These are phyloP conservation scores for Dictyostelium firmibasis DNA, from an alignment of 78 protist species.

Conservation along the genomic window DNA sequence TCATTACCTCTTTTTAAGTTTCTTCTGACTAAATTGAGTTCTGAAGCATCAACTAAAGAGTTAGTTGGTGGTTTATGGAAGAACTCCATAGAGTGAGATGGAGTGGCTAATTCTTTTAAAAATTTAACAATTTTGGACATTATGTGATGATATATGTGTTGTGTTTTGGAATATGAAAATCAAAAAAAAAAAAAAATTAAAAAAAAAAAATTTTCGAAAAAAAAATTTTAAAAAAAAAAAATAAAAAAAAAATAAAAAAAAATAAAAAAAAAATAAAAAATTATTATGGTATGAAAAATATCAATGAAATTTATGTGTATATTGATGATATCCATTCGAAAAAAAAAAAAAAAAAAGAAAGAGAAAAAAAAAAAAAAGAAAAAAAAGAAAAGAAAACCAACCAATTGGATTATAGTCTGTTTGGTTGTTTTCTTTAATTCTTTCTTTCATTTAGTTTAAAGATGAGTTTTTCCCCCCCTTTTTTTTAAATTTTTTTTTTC, in stretches of 20 bases:
- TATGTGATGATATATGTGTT: neutral
- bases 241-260: neutral
- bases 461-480: no score
- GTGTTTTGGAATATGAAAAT: neutral
- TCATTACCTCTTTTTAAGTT: slow-evolving; percentile 52
- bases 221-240: neutral
- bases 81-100: slow-evolving; percentile 77
- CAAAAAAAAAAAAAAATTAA: neutral
- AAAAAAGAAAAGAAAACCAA: neutral
- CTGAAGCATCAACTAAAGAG: slow-evolving; percentile 43
- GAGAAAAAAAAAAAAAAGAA: neutral
- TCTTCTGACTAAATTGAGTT: slow-evolving; percentile 43
- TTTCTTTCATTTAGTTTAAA: no score
- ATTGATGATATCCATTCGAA: neutral
- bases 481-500: no score
- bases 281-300: neutral
- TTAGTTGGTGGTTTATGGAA: slow-evolving; percentile 70
- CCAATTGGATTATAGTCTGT: no score
- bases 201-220: neutral
- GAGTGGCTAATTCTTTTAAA: slow-evolving; percentile 53
- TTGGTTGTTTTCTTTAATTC: no score
- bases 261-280: neutral
- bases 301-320: neutral
- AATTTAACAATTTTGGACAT: slow-evolving; percentile 66
- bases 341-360: neutral